Evolutionary conservation across 179 eudicot genomes (phyloP).

Genomic region (Silene coronaria): DNA sequence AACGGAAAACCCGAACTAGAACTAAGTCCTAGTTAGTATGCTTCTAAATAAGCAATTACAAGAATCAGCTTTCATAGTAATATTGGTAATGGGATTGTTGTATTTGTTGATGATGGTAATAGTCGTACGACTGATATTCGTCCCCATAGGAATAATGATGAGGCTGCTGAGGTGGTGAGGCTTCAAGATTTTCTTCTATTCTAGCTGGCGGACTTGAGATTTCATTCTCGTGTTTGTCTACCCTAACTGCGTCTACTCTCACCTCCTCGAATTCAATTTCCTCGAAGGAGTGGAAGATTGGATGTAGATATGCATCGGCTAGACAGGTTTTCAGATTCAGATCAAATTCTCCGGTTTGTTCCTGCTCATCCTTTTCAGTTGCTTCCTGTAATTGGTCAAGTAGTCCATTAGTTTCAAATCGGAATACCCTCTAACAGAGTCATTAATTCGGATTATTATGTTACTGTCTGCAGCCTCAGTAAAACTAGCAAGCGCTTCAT

Average conservation of each 20-base stretch:
- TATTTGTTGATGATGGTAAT: slow-evolving; percentile 20
- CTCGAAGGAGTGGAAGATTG: slow-evolving; percentile 73
- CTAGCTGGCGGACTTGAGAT: slow-evolving; percentile 20
- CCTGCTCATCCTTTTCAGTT: slow-evolving; percentile 61
- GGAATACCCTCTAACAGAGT: too few species aligned
- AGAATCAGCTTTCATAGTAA: slow-evolving; percentile 25
- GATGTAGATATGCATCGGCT: slow-evolving; percentile 82
- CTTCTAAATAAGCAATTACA: neutral
- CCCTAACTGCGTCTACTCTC: slow-evolving; percentile 30
- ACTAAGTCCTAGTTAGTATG: slow-evolving; percentile 9
- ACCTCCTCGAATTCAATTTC: slow-evolving; percentile 68
- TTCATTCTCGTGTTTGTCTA: slow-evolving; percentile 40
- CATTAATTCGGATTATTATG: too few species aligned
- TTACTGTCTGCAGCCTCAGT: too few species aligned
- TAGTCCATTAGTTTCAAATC: neutral
- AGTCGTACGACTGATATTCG: slow-evolving; percentile 21
- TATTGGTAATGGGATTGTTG: slow-evolving; percentile 13
- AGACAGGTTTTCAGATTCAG: slow-evolving; percentile 51
- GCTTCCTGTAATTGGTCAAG: slow-evolving; percentile 61
- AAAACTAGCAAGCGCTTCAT: too few species aligned
- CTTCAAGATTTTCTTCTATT: slow-evolving; percentile 21
- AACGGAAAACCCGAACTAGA: slow-evolving; percentile 13
- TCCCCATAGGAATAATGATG: slow-evolving; percentile 23
- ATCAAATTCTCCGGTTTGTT: slow-evolving; percentile 42
- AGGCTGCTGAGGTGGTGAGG: slow-evolving; percentile 17